These are phyloP conservation scores for Globisporangium solare DNA, from an alignment of 352 stramenopile species.

Conservation along the genomic window DNA sequence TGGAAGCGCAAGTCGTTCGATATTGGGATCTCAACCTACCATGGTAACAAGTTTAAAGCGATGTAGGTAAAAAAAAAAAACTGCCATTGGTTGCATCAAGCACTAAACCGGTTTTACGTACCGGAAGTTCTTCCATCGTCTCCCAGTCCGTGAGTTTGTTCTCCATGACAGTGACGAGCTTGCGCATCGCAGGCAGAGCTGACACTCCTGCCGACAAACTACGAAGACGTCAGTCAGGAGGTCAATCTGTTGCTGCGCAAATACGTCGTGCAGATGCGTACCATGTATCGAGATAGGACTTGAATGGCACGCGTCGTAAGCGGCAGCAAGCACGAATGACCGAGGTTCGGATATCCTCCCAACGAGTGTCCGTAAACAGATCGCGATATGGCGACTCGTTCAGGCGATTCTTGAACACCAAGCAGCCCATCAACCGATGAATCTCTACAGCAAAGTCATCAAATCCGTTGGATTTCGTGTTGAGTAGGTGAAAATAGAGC, in stretches of 20 bases:
- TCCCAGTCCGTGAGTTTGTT: slow-evolving; percentile 74
- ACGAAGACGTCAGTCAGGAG: not conserved
- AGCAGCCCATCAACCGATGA: slow-evolving; percentile 72
- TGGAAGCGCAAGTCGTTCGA: slow-evolving; percentile 82
- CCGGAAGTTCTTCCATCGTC: slow-evolving; percentile 66
- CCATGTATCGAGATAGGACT: slow-evolving; percentile 74
- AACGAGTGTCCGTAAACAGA: slow-evolving; percentile 59
- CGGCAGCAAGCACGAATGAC: slow-evolving; percentile 74
- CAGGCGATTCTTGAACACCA: slow-evolving; percentile 72
- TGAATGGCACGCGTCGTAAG: slow-evolving; percentile 60
- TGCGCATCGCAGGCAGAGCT: slow-evolving; percentile 70
- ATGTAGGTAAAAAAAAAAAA: not conserved
- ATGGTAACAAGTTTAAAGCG: not conserved
- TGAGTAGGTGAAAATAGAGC: not conserved
- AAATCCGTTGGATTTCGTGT: not conserved
- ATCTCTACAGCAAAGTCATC: slow-evolving; percentile 35
- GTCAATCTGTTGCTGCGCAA: not conserved
- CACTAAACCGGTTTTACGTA: slow-evolving; percentile 15
- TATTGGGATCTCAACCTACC: slow-evolving; percentile 71
- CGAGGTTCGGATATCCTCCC: slow-evolving; percentile 65
- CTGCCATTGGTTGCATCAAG: not conserved
- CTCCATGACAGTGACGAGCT: slow-evolving; percentile 76
- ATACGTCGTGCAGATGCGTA: slow-evolving; percentile 15
- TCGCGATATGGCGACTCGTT: slow-evolving; percentile 79
- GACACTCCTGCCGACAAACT: slow-evolving; percentile 68